Evolutionary conservation across 176 grass and related monocot genomes (phyloP).

Genomic region (Oryza punctata): DNA sequence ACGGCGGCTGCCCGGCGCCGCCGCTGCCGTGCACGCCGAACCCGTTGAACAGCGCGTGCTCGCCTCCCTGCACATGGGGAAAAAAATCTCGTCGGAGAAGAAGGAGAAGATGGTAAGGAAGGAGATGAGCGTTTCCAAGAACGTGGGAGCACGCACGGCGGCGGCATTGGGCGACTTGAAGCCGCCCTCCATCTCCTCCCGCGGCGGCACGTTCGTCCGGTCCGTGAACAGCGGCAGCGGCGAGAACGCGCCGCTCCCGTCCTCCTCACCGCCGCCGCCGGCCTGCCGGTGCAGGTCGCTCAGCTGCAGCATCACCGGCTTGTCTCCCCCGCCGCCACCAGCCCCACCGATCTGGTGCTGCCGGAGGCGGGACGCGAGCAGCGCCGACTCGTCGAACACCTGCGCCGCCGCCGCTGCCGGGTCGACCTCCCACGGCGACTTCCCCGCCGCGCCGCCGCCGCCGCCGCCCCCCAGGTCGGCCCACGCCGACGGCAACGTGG

Average conservation of each 20-base stretch:
- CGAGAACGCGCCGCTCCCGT: slow-evolving; percentile 45
- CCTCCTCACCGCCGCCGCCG: slow-evolving; percentile 40
- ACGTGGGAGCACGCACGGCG: slow-evolving; percentile 46
- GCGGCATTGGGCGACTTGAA: slow-evolving; percentile 79
- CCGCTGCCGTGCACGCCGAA: slow-evolving; percentile 38
- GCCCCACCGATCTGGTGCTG: slow-evolving; percentile 83
- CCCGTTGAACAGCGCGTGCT: slow-evolving; percentile 59
- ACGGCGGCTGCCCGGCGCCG: slow-evolving; percentile 30
- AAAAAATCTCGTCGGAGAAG: background rate
- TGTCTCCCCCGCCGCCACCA: slow-evolving; percentile 30
- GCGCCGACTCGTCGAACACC: slow-evolving; percentile 68
- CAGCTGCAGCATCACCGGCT: slow-evolving; percentile 75
- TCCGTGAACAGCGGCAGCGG: slow-evolving; percentile 61
- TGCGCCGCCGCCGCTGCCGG: slow-evolving; percentile 27
- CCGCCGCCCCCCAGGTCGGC: slow-evolving; percentile 46
- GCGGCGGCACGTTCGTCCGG: slow-evolving; percentile 37
- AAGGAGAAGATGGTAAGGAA: background rate
- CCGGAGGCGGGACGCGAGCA: slow-evolving; percentile 64
- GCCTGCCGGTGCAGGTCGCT: slow-evolving; percentile 57
- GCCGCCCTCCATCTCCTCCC: slow-evolving; percentile 66
- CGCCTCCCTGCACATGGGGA: slow-evolving; percentile 40
- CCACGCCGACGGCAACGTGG: slow-evolving; percentile 70
- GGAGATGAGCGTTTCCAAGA: background rate
- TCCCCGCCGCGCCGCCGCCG: slow-evolving; percentile 31
- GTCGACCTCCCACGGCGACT: slow-evolving; percentile 71